A percentile compares a stretch with the other conserved stretches of the same genome.
phyloP scores from a whole-genome alignment of 1,284 basidiomycete species.

The Uromyces viciae-fabae region DNA sequence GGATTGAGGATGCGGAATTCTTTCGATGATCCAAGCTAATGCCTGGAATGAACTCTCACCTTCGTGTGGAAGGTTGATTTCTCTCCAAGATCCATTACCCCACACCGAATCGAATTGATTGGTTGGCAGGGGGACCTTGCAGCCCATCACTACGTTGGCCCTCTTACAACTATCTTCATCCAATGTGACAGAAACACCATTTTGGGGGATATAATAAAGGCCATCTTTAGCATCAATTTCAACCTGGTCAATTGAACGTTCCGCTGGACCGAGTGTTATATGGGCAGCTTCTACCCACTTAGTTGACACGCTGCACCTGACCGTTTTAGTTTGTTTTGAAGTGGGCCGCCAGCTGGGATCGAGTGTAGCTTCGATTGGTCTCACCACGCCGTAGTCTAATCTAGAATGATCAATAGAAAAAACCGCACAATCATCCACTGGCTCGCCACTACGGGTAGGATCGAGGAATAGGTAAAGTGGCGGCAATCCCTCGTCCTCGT shows the following conservation, averaged over 20 bases:
- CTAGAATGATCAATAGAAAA: slow-evolving; percentile 74
- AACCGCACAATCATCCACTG: slow-evolving; percentile 70
- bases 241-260: slow-evolving; percentile 60
- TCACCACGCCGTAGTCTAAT: slow-evolving; percentile 72
- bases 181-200: slow-evolving; percentile 61
- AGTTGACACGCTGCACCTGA: slow-evolving; percentile 64
- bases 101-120: slow-evolving; percentile 71
- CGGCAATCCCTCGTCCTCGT: slow-evolving; percentile 60
- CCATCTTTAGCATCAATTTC: slow-evolving; percentile 62
- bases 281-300: slow-evolving; percentile 62
- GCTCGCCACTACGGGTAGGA: slow-evolving; percentile 72
- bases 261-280: slow-evolving; percentile 59
- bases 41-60: slow-evolving; percentile 69
- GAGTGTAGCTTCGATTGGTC: slow-evolving; percentile 70
- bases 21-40: slow-evolving; percentile 79
- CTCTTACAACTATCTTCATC: slow-evolving; percentile 65
- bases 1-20: slow-evolving; percentile 69
- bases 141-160: slow-evolving; percentile 74
- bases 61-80: slow-evolving; percentile 79
- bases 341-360: slow-evolving; percentile 73
- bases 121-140: slow-evolving; percentile 65
- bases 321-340: slow-evolving; percentile 58
- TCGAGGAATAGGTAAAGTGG: slow-evolving; percentile 78
- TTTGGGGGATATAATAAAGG: slow-evolving; percentile 64
- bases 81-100: slow-evolving; percentile 68